Base-by-base conservation (phyloP, 23 red algal species). In the Gracilaria domingensis region DNA sequence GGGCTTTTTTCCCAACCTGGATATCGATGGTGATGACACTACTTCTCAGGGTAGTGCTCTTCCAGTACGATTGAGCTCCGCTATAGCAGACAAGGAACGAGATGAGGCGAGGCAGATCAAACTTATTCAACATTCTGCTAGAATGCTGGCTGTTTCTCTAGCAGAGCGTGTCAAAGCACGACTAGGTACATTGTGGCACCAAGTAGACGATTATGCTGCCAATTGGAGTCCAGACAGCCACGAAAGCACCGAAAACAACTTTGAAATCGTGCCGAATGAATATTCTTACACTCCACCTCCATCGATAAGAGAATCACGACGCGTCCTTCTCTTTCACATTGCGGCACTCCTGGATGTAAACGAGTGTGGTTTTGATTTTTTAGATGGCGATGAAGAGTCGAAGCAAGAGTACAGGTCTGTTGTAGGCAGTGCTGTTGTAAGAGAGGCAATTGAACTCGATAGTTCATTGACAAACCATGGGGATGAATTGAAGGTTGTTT, bases 351-450 rank as follows among this genome's bases (percentile, higher is more conserved):
- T 76, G 17, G 71, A 76, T 76, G 42, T 76, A 4, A 76, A 76
- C 21, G 71, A 76, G 23, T 76, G 71, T 76, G 71, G 20, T 7
- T 38, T 76, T 8, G 71, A 76, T 13, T 76, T 40, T 38, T 21
- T 76, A 76, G 37, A 76, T 40, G 8, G 42, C 24, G 23, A n/a
- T 24, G 42, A 49, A 8, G 23, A 21, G 8, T 8, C 23, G 24
- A 40, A 30, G 71, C 8, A 8, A 13, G 71, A 40, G 36, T 76
- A 76, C 71, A 45, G 36, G 16, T 23, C 23, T 30, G 42, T 49
- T 40, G n/a, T 76, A 35, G 4, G 71, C 8, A 76, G 16, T 5
- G 71, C 71, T 29, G n/a, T 76, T 7, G 71, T 49, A 6, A 8
- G 71, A 12, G 71, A 76, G 20, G 71, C 42, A 76, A 38, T 76